phyloP scores from a whole-genome alignment of 805 yeast species.

The Teunomyces pallodes region DNA sequence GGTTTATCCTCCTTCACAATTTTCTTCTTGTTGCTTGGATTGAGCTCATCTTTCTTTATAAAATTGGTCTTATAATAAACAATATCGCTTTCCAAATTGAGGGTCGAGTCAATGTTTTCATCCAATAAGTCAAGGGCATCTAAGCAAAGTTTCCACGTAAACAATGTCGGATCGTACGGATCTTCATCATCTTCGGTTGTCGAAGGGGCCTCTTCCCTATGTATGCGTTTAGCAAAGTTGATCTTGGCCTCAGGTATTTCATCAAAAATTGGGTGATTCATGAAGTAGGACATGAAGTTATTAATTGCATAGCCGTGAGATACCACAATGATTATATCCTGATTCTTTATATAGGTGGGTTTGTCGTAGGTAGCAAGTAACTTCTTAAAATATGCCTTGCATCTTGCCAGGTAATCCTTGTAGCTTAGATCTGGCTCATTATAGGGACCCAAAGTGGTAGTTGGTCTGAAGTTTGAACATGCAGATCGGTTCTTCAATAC shows the following conservation, averaged over 20 bases:
- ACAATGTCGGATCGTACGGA: constrained; percentile 13
- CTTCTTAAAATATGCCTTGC: constrained; percentile 39
- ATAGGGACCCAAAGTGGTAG: constrained; percentile 40
- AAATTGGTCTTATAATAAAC: constrained; percentile 45
- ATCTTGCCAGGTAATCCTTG: constrained; percentile 37
- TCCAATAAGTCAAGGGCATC: constrained; percentile 34
- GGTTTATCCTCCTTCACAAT: constrained; percentile 19
- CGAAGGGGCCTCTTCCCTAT: constrained; percentile 4
- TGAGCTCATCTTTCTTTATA: constrained; percentile 33
- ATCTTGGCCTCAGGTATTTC: constrained; percentile 41
- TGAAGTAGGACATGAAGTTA: constrained; percentile 37
- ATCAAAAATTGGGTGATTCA: constrained; percentile 43
- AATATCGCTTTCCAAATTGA: constrained; percentile 41
- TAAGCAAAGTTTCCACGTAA: constrained; percentile 30
- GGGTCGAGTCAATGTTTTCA: constrained; percentile 23
- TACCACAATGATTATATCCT: constrained; percentile 37
- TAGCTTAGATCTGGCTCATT: constrained; percentile 41
- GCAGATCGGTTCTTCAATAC: constrained; percentile 29
- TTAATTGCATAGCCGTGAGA: constrained; percentile 43
- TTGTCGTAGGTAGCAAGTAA: constrained; percentile 43
- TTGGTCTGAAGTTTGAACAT: constrained; percentile 42
- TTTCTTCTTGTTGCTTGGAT: constrained; percentile 7
- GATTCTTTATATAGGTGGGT: constrained; percentile 27
- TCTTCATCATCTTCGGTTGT: constrained; percentile 9
- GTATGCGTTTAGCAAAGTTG: constrained; percentile 29